These are phyloP conservation scores for Syncephalastrum contaminatum DNA, from an alignment of 371 early-diverging fungal species.

Conservation along the genomic window DNA sequence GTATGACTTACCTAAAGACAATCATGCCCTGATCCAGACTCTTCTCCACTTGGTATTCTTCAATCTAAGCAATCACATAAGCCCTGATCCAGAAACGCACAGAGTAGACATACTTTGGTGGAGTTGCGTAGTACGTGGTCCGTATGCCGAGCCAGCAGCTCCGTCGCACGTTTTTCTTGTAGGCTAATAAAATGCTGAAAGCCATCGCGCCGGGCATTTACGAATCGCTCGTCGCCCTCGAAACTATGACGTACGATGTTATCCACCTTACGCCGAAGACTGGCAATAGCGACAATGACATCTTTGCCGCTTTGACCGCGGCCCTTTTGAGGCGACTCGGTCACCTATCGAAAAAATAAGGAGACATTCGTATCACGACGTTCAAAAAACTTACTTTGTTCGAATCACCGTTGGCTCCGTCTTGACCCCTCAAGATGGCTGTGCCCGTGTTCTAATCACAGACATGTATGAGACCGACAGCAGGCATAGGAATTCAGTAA, in stretches of 20 bases:
- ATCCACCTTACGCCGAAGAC: slow-evolving; percentile 71
- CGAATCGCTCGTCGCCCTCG: slow-evolving; percentile 61
- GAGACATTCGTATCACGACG: too few relatives aligned
- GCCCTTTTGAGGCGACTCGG: too few relatives aligned
- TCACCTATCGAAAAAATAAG: too few relatives aligned
- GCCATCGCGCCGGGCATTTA: slow-evolving; percentile 71
- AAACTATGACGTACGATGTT: slow-evolving; percentile 68
- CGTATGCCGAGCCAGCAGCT: slow-evolving; percentile 59
- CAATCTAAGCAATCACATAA: neutral
- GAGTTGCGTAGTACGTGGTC: slow-evolving; percentile 28
- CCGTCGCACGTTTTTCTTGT: slow-evolving; percentile 80
- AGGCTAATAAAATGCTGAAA: slow-evolving; percentile 86
- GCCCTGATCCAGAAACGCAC: neutral
- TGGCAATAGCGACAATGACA: slow-evolving; percentile 32
- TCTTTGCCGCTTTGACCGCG: slow-evolving; percentile 12
- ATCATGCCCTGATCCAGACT: slow-evolving; percentile 32
- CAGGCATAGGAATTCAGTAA: neutral
- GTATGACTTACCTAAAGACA: slow-evolving; percentile 24
- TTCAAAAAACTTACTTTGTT: too few relatives aligned
- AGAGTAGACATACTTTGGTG: slow-evolving; percentile 15
- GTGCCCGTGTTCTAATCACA: too few relatives aligned
- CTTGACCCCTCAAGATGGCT: too few relatives aligned
- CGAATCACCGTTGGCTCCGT: too few relatives aligned
- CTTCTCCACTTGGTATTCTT: slow-evolving; percentile 21
- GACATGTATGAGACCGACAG: too few relatives aligned